These are phyloP conservation scores for Ziziphus jujuba DNA, from an alignment of 306 rosid species.

Conservation along the genomic window DNA sequence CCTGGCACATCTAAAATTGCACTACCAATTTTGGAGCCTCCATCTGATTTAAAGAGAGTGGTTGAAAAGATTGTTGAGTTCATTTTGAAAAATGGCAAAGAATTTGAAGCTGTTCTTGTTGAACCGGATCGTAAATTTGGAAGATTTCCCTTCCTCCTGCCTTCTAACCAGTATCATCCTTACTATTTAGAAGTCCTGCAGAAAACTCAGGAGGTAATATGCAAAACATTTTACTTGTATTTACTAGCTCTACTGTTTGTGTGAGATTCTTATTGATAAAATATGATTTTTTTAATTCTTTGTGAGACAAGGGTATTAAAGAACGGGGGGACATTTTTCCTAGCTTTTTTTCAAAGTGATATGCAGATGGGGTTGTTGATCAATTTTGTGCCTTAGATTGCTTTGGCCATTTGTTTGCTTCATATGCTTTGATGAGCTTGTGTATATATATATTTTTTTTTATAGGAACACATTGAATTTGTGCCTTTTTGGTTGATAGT, in stretches of 20 bases:
- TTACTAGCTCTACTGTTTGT: slow-evolving; percentile 10
- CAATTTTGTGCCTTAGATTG: too few relatives aligned
- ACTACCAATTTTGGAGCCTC: slow-evolving; percentile 70
- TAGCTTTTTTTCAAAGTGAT: not conserved
- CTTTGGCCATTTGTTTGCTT: too few relatives aligned
- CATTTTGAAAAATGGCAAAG: slow-evolving; percentile 69
- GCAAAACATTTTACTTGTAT: slow-evolving; percentile 8
- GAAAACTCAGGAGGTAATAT: slow-evolving; percentile 58
- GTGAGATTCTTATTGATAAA: not conserved
- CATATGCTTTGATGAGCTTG: too few relatives aligned
- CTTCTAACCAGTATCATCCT: slow-evolving; percentile 68
- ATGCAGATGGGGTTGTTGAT: too few relatives aligned
- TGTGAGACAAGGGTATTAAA: not conserved
- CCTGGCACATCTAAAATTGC: slow-evolving; percentile 44
- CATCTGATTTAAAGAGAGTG: slow-evolving; percentile 63
- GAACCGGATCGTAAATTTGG: slow-evolving; percentile 78
- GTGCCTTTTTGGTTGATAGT: too few relatives aligned
- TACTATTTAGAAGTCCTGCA: slow-evolving; percentile 67
- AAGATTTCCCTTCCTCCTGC: slow-evolving; percentile 80
- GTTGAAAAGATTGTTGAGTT: slow-evolving; percentile 87
- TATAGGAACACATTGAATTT: too few relatives aligned
- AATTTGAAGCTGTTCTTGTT: slow-evolving; percentile 68
- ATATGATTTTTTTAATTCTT: not conserved
- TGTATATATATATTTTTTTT: too few relatives aligned
- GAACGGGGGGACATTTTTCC: not conserved